These are phyloP conservation scores for Rhodosporidiobolus odoratus DNA, from an alignment of 768 basidiomycete species.

Conservation along the genomic window DNA sequence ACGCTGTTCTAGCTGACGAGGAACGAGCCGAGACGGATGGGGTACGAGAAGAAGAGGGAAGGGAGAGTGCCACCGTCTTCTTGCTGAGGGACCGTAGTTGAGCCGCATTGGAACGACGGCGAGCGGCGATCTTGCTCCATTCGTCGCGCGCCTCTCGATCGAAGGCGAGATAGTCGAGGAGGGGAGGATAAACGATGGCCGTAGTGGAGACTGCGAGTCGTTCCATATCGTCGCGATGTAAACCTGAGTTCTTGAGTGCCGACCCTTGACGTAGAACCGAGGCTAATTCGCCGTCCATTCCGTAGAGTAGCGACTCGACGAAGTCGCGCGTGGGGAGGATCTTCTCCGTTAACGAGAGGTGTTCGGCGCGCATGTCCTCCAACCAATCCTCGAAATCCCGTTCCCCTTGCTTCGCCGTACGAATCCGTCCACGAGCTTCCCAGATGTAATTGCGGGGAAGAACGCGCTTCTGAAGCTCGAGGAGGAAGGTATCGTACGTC, in stretches of 20 bases:
- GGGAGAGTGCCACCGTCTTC: too few relatives aligned
- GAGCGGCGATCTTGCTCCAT: not conserved
- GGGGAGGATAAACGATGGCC: too few relatives aligned
- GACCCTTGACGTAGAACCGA: not conserved
- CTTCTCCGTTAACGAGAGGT: not conserved
- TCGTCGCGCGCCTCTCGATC: not conserved
- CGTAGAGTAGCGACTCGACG: constrained; percentile 4
- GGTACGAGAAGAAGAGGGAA: too few relatives aligned
- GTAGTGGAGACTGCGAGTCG: not conserved
- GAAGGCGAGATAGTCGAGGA: not conserved
- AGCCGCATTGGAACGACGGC: not conserved
- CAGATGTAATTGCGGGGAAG: constrained; percentile 5
- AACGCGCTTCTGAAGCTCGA: not conserved
- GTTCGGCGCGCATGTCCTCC: not conserved
- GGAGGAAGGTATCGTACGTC: constrained; percentile 2
- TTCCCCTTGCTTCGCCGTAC: not conserved
- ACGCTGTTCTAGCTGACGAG: too few relatives aligned
- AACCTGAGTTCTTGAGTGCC: not conserved
- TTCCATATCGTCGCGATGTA: not conserved
- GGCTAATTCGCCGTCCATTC: constrained; percentile 3
- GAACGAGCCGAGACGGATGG: too few relatives aligned
- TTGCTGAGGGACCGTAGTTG: not conserved
- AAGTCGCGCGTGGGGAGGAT: not conserved
- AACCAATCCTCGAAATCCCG: constrained; percentile 2
- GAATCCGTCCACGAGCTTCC: not conserved